phyloP scores from a whole-genome alignment of 2,329 filamentous ascomycete species.

The Lachnellula willkommii region DNA sequence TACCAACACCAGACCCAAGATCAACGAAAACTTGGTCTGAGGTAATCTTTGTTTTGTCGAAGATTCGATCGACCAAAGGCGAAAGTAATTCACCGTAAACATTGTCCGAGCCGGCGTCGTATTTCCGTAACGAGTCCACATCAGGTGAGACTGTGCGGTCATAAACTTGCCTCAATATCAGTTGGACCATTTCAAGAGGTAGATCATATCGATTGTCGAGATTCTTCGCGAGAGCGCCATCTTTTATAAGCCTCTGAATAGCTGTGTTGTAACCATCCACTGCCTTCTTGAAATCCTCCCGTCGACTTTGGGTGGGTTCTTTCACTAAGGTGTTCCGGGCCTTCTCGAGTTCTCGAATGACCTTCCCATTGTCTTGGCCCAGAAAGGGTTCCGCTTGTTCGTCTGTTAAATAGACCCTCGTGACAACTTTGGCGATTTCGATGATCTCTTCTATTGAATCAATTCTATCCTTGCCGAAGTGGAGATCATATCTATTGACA shows the following conservation, averaged over 20 bases:
- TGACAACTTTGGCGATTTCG: constrained; percentile 62
- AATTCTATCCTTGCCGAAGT: constrained; percentile 73
- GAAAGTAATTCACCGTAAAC: constrained; percentile 91
- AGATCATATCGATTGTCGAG: constrained; percentile 65
- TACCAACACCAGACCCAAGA: constrained; percentile 90
- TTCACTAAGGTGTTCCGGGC: constrained; percentile 38
- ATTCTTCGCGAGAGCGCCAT: constrained; percentile 67
- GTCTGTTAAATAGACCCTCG: constrained; percentile 71
- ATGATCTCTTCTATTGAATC: constrained; percentile 71
- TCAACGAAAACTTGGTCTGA: constrained; percentile 88
- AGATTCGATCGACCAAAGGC: constrained; percentile 75
- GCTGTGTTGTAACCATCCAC: constrained; percentile 73
- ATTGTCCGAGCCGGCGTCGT: constrained; percentile 86
- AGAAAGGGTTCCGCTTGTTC: constrained; percentile 63
- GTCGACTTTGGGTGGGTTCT: constrained; percentile 53
- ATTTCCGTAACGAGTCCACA: constrained; percentile 76
- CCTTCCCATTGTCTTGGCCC: constrained; percentile 52
- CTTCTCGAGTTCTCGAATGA: constrained; percentile 71
- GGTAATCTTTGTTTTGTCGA: constrained; percentile 69
- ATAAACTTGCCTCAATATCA: constrained; percentile 84
- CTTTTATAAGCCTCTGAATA: constrained; percentile 58
- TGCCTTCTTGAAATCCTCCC: constrained; percentile 65
- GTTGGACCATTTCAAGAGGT: constrained; percentile 66
- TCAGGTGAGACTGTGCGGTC: constrained; percentile 86
- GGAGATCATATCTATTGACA: constrained; percentile 59